Conservation (phyloP, 129 eudicot species). For the Erigeron canadensis region DNA sequence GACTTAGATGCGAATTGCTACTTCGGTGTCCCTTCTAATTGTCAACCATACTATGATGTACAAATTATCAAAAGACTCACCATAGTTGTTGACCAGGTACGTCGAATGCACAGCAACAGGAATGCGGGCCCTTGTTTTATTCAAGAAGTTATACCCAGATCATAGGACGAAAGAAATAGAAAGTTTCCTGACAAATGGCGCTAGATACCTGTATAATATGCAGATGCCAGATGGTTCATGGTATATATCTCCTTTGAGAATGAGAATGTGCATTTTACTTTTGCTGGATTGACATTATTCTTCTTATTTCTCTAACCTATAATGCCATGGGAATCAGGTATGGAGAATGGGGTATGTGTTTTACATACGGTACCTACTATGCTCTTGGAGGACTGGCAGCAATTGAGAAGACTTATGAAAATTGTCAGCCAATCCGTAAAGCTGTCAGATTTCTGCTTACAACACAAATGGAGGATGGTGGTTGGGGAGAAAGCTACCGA, state of each 20-base stretch:
- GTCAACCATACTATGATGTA: neutral
- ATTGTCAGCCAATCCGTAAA: slow-evolving; percentile 55
- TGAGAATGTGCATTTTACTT: too few relatives aligned
- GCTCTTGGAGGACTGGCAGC: slow-evolving; percentile 71
- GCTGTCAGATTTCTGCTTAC: slow-evolving; percentile 59
- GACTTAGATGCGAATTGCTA: neutral
- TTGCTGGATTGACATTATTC: too few relatives aligned
- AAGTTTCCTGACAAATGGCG: slow-evolving; percentile 44
- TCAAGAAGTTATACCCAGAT: slow-evolving; percentile 63
- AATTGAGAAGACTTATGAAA: slow-evolving; percentile 58
- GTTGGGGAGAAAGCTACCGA: slow-evolving; percentile 95
- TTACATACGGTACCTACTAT: slow-evolving; percentile 82
- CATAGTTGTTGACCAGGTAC: slow-evolving; percentile 42
- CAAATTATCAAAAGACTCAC: slow-evolving; percentile 23
- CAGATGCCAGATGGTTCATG: slow-evolving; percentile 93
- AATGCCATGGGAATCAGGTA: slow-evolving; percentile 51
- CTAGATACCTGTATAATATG: slow-evolving; percentile 51
- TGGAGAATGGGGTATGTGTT: slow-evolving; percentile 88
- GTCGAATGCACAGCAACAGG: slow-evolving; percentile 94
- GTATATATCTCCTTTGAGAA: slow-evolving; percentile 39
- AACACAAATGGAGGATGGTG: slow-evolving; percentile 66
- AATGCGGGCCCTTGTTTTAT: slow-evolving; percentile 69
- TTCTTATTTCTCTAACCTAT: too few relatives aligned
- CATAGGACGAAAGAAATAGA: slow-evolving; percentile 73
- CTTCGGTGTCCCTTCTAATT: too few relatives aligned